Percentiles rank a stretch among this genome's conserved stretches.
Conservation (phyloP, 257 asterid species). For the Prunella vulgaris region DNA sequence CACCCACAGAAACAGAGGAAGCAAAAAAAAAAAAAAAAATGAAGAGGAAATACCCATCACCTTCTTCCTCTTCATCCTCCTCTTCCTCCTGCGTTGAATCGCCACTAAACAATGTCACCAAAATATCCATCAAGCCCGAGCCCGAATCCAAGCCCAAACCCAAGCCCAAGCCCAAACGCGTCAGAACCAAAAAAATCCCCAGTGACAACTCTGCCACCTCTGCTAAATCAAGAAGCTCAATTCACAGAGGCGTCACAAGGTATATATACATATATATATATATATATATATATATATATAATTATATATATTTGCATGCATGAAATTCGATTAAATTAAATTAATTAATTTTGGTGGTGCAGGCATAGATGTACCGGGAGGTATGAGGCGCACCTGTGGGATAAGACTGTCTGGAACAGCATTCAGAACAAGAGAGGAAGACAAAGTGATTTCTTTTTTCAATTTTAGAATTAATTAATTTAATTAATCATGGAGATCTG, state of each 20-base stretch:
- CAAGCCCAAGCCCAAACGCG: conserved; percentile 29
- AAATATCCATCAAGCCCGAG: conserved; percentile 1
- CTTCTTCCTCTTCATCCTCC: conserved; percentile 53
- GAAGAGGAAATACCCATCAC: conserved; percentile 43
- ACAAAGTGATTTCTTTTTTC: conserved; percentile 44
- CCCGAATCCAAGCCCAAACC: conserved; percentile 9
- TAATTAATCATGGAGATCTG: conserved; percentile 53
- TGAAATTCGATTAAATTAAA: conserved; percentile 14
- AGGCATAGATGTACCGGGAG: conserved; percentile 96
- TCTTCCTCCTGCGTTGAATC: conserved; percentile 64
- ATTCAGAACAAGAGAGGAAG: conserved; percentile 79
- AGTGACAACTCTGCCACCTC: conserved; percentile 32
- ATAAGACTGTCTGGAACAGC: conserved; percentile 72
- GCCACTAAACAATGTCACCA: conserved; percentile 4
- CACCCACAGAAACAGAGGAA: background rate
- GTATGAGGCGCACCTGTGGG: conserved; percentile 94
- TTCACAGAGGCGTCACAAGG: conserved; percentile 95
- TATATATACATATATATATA: conserved; percentile 1
- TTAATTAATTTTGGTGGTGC: conserved; percentile 7
- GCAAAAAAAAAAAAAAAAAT: background rate
- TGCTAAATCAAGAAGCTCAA: conserved; percentile 69
- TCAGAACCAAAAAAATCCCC: conserved; percentile 20
- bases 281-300: background rate
- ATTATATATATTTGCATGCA: conserved; percentile 46
- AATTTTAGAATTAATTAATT: background rate